phyloP scores from a whole-genome alignment of 306 rosid species.

The Citrullus mucosospermus region DNA sequence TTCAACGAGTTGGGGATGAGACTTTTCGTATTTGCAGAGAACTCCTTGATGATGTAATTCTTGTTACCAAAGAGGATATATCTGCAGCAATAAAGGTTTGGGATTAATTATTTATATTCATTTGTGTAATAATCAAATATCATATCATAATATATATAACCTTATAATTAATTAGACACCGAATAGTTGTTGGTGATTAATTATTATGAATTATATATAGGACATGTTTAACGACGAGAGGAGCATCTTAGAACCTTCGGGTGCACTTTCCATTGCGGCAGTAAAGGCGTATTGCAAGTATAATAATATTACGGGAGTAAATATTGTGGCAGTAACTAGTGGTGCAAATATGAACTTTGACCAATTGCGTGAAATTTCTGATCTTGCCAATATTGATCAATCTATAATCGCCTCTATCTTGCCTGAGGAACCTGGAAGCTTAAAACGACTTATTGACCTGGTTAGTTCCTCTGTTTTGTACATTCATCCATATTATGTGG shows the following conservation, averaged over 20 bases:
- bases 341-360: conserved; percentile 98
- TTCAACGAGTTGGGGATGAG: conserved; percentile 85
- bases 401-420: conserved; percentile 51
- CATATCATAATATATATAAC: too few relatives aligned
- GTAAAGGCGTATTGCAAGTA: conserved; percentile 90
- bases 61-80: conserved; percentile 70
- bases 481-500: background rate
- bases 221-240: conserved; percentile 93
- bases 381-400: conserved; percentile 80
- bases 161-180: too few relatives aligned
- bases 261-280: conserved; percentile 91
- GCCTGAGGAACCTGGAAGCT: conserved; percentile 78
- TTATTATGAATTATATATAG: conserved; percentile 10
- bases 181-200: too few relatives aligned
- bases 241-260: conserved; percentile 90
- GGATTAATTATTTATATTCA: background rate
- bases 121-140: background rate
- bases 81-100: conserved; percentile 77
- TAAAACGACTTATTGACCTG: conserved; percentile 51
- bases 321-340: conserved; percentile 68
- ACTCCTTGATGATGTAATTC: conserved; percentile 72
- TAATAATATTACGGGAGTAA: conserved; percentile 64
- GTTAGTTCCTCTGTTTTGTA: conserved; percentile 19
- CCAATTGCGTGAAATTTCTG: conserved; percentile 66
- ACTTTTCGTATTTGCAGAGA: conserved; percentile 73